Percentiles rank a stretch among this genome's conserved stretches.
Evolutionary conservation across 2,329 filamentous ascomycete genomes (phyloP).

Genomic region (Venturia effusa): DNA sequence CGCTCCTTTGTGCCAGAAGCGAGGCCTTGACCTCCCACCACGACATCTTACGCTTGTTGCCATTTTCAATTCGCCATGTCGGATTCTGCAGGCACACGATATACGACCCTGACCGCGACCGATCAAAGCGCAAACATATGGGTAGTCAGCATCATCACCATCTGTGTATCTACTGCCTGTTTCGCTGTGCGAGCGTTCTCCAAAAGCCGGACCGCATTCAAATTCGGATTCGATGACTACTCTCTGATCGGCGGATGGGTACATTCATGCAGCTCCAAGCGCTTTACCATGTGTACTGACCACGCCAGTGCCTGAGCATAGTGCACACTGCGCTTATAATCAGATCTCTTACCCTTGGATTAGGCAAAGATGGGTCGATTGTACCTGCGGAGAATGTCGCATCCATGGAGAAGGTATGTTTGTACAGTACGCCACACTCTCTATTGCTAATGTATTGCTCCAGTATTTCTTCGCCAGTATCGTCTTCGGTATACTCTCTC

Average conservation of each 20-base stretch:
- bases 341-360: constrained; percentile 5
- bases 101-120: background rate
- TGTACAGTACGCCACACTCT: background rate
- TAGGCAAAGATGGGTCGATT: constrained; percentile 2
- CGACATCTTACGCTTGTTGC: background rate
- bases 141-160: constrained; percentile 5
- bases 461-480: constrained; percentile 3
- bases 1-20: no score
- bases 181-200: background rate
- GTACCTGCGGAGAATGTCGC: background rate
- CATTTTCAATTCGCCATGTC: constrained; percentile 1
- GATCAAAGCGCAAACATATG: constrained; percentile 10
- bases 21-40: background rate
- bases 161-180: background rate
- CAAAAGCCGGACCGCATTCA: background rate
- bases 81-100: constrained; percentile 7
- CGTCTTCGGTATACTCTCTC: background rate
- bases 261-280: background rate
- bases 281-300: background rate
- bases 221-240: constrained; percentile 5
- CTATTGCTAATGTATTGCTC: background rate
- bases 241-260: constrained; percentile 1
- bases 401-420: background rate
- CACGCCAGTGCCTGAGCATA: constrained; percentile 1
- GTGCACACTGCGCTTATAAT: constrained; percentile 2